These are phyloP conservation scores for Fusarium chlamydosporum DNA, from an alignment of 2,329 filamentous ascomycete genomes.

Conservation along the genomic window DNA sequence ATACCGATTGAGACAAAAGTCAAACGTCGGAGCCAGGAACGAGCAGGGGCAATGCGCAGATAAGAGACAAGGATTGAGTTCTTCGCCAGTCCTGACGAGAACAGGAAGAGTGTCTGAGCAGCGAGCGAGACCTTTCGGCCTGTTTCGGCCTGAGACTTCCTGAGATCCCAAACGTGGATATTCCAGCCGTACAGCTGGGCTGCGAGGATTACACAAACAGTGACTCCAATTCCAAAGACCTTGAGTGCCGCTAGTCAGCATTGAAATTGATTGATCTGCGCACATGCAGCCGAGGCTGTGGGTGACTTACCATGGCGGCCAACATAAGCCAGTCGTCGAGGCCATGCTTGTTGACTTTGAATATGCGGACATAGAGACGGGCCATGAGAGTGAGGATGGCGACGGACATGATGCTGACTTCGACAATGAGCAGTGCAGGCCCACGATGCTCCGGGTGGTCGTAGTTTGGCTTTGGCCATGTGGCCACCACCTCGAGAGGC, in stretches of 20 bases:
- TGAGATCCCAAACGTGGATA: constrained; percentile 58
- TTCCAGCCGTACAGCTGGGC: constrained; percentile 57
- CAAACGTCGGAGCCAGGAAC: constrained; percentile 54
- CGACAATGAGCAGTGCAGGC: constrained; percentile 56
- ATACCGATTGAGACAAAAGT: constrained; percentile 50
- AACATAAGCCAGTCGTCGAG: constrained; percentile 62
- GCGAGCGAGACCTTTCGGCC: constrained; percentile 58
- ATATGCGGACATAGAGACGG: constrained; percentile 57
- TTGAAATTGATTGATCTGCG: not conserved
- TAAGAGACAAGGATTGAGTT: constrained; percentile 59
- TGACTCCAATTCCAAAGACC: constrained; percentile 55
- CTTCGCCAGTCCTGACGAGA: constrained; percentile 57
- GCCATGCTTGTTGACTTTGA: constrained; percentile 54
- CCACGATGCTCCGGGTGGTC: constrained; percentile 57
- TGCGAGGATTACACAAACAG: constrained; percentile 55
- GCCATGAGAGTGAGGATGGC: constrained; percentile 55
- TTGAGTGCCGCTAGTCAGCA: constrained; percentile 42
- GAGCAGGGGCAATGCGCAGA: constrained; percentile 56
- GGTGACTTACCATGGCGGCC: constrained; percentile 53
- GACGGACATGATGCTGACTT: constrained; percentile 54
- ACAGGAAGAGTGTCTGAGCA: constrained; percentile 58
- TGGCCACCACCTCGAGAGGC: constrained; percentile 54
- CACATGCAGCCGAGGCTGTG: constrained; percentile 37
- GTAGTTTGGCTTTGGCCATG: constrained; percentile 59
- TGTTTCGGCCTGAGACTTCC: constrained; percentile 44